Evolutionary conservation across 2,329 filamentous ascomycete genomes (phyloP), one percentile per base, ranked within the genome.

Genomic region (Rutstroemia sp.): DNA sequence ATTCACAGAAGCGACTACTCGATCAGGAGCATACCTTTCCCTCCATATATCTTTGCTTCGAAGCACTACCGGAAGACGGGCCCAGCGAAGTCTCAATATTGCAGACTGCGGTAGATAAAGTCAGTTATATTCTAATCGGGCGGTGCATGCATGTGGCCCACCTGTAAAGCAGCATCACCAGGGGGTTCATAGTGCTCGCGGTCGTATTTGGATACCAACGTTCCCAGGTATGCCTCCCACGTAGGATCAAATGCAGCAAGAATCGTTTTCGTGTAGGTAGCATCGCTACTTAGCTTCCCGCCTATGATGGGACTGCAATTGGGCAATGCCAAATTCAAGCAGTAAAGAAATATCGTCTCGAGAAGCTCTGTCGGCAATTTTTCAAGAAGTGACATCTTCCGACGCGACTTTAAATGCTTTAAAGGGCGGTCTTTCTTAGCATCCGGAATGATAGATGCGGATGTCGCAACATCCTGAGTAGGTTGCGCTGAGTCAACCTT

Each of bases 301-400:
- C 60, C 62, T 51, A 70, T 62, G 6, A 65, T 53, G 16, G 65
- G 67, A 54, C 67, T 69, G 16, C 65, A 57, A 48, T 57, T 59
- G 17, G 68, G 64, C 30, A 70, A 57, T 40, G 60, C 58, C 17
- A 66, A 40, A 50, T 69, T 69, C 58, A 67, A 46, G 38, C 61
- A 61, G 45, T 60, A 59, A 14, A 68, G 56, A 48, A 66, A 69
- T 27, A 70, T 63, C 8, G 51, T 59, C 51, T 67, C 62, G 2
- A 70, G 54, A 6, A 70, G 48, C 53, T 70, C 68, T 0, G 58
- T 61, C 2, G 68, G 68, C 6, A 69, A 59, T 30, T 57, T 66
- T 52, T 70, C 68, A 3, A 70, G 58, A 7, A 21, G 34, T 2
- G 65, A 65, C 64, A 66, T 68, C 47, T 65, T 65, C 6, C 57